These are phyloP conservation scores for Berberis vulgaris DNA, from an alignment of 164 flowering plant genomes.

Conservation along the genomic window DNA sequence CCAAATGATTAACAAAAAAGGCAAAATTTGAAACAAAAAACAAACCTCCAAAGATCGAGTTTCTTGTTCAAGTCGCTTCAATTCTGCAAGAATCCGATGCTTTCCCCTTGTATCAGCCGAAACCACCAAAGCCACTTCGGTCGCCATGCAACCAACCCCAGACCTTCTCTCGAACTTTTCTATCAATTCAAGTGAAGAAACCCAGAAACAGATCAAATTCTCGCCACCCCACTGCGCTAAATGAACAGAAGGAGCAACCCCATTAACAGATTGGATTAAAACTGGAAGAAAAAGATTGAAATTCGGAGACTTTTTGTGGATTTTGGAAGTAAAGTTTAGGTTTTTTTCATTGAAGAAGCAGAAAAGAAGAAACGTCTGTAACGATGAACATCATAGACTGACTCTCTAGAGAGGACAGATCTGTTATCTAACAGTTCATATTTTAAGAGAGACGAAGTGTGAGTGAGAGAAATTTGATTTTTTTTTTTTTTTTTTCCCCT, in stretches of 20 bases:
- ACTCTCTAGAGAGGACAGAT: neutral
- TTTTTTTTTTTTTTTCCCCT: neutral
- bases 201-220: constrained; percentile 1
- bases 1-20: neutral
- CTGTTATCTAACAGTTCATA: constrained; percentile 2
- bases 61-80: constrained; percentile 83
- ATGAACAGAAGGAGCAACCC: too few relatives aligned
- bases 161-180: neutral
- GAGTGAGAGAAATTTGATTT: neutral
- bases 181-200: neutral
- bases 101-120: constrained; percentile 60
- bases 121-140: constrained; percentile 8
- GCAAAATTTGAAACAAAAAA: neutral
- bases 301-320: too few relatives aligned
- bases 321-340: too few relatives aligned
- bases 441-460: neutral
- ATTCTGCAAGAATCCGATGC: constrained; percentile 77
- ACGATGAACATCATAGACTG: too few relatives aligned
- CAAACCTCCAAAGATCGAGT: constrained; percentile 63
- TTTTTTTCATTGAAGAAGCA: too few relatives aligned
- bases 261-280: too few relatives aligned
- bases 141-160: constrained; percentile 5
- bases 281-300: too few relatives aligned
- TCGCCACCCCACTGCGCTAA: neutral
- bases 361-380: too few relatives aligned